Evolutionary conservation across 2,329 filamentous ascomycete genomes (phyloP).

Genomic region (Paramyrothecium sp.): DNA sequence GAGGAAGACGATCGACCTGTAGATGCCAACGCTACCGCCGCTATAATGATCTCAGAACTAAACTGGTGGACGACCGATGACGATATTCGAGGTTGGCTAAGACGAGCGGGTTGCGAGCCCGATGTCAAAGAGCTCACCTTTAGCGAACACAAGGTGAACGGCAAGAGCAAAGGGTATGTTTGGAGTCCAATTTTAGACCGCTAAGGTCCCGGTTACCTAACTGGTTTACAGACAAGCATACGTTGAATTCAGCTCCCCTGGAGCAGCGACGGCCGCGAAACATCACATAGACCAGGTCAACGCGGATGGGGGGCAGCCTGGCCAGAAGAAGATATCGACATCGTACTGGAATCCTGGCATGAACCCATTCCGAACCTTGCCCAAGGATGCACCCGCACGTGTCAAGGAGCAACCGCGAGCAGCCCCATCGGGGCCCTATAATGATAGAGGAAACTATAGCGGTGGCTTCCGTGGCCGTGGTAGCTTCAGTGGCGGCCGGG

Average conservation of each 20-base stretch:
- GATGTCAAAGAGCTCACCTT: slow-evolving; percentile 93
- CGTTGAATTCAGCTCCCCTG: slow-evolving; percentile 78
- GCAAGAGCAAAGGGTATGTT: slow-evolving; percentile 93
- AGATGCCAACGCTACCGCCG: slow-evolving; percentile 61
- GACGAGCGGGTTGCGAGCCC: slow-evolving; percentile 74
- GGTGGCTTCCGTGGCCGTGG: slow-evolving; percentile 55
- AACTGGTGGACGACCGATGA: slow-evolving; percentile 98
- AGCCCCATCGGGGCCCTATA: slow-evolving; percentile 46
- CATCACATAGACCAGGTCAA: slow-evolving; percentile 69
- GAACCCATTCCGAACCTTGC: slow-evolving; percentile 89
- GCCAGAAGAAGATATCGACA: slow-evolving; percentile 69
- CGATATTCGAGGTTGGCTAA: slow-evolving; percentile 84
- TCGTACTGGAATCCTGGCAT: slow-evolving; percentile 73
- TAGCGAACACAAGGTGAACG: slow-evolving; percentile 98
- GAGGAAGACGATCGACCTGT: slow-evolving; percentile 58
- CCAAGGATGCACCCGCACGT: slow-evolving; percentile 73
- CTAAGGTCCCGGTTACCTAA: slow-evolving; percentile 6
- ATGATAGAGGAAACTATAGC: slow-evolving; percentile 48
- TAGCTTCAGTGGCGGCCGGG: slow-evolving; percentile 38
- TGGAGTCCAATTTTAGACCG: not conserved
- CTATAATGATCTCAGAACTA: slow-evolving; percentile 83
- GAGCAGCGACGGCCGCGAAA: slow-evolving; percentile 84
- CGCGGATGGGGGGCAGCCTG: slow-evolving; percentile 48
- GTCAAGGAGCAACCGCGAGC: slow-evolving; percentile 64
- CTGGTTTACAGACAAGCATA: slow-evolving; percentile 63